Base-by-base conservation (phyloP, 2,329 filamentous ascomycete species). In the Aureobasidium leucospermi region DNA sequence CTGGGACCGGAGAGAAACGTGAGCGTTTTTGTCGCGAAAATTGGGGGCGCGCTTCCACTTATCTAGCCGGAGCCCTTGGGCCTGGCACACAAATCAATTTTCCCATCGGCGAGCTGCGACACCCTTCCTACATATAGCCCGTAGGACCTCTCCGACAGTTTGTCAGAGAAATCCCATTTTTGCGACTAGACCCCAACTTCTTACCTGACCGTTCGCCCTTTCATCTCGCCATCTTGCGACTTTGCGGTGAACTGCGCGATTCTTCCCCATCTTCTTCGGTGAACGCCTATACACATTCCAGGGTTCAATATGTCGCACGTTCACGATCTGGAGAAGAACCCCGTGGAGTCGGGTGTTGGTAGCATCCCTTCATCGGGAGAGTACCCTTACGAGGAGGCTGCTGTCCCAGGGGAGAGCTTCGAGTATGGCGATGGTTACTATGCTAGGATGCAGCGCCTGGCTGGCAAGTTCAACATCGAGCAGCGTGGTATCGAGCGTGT, bases 401-500 rank as follows among this genome's bases (percentile, higher is more conserved):
- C 80, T 11, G 80, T 86, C 3, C 76, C 78, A 3, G 81, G 81
- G 28, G 81, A 86, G 66, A 81, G 73, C 63, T 85, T 87, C 65
- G 78, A 79, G 61, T 75, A 81, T 61, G 84, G 83, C 60, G 71
- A 81, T 66, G 76, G 76, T 38, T 66, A 75, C 60, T 85, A 83
- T 67, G 84, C 82, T 16, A 83, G 77, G 67, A 63, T 85, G 0
- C 85, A 87, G 70, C 79, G 83, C 32, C 66, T 88, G 13, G 86
- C 85, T 0, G 84, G 81, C 45, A 84, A 79, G 65, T 78, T 87
- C 63, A 82, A 85, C 43, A 81, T 91, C 58, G 88, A 92, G 73
- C 84, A 88, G 74, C 77, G 87, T 68, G 88, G 88, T 58, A 89
- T 91, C 61, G 87, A 91, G 74, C 80, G 87, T 49, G 87, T 90